Percentiles rank a stretch among this genome's conserved stretches.
Conservation (phyloP, 306 rosid species). For the Vicia faba region DNA sequence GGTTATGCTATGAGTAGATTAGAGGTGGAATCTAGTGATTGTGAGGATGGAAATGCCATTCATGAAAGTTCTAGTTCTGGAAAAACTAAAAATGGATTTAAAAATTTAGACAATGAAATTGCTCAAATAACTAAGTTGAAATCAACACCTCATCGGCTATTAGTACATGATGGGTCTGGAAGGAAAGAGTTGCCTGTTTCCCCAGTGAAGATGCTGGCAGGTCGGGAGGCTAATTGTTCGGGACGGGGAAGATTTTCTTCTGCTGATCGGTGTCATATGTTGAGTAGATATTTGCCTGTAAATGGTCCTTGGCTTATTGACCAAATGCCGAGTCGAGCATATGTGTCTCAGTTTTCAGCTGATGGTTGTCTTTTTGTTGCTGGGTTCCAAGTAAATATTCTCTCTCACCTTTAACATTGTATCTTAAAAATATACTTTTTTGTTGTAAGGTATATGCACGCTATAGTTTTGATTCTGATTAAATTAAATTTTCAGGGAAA, state of each 20-base stretch:
- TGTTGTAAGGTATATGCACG: not conserved
- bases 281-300: conserved; percentile 86
- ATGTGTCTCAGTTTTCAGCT: conserved; percentile 89
- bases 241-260: conserved; percentile 91
- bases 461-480: conserved; percentile 22
- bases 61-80: conserved; percentile 48
- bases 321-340: conserved; percentile 73
- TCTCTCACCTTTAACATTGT: conserved; percentile 6
- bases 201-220: conserved; percentile 88
- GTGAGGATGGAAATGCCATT: conserved; percentile 43
- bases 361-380: conserved; percentile 92
- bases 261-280: conserved; percentile 84
- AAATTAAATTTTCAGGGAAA: conserved; percentile 61
- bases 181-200: conserved; percentile 64
- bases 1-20: conserved; percentile 85
- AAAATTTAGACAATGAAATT: conserved; percentile 70
- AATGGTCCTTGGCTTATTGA: conserved; percentile 86
- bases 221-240: conserved; percentile 79
- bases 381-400: conserved; percentile 75
- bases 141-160: conserved; percentile 63
- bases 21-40: conserved; percentile 54
- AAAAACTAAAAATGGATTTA: conserved; percentile 37
- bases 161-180: conserved; percentile 54
- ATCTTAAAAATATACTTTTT: too few relatives aligned
- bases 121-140: conserved; percentile 72